Conservation (phyloP, 805 yeast species). For the Jamesozyma spencerorum region DNA sequence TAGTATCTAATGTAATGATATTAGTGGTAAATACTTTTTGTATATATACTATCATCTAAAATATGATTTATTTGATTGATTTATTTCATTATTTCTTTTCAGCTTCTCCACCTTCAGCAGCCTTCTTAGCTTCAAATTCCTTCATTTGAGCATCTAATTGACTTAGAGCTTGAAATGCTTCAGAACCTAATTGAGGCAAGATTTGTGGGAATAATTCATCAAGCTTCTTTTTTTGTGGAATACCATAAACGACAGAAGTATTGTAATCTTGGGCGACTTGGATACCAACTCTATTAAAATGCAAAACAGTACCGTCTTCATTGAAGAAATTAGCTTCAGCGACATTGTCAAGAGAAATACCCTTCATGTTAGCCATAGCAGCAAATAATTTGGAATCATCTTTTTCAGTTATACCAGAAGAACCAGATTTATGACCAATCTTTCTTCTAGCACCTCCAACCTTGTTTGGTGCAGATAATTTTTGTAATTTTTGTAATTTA, state of each 20-base stretch:
- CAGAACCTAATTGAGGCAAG: conserved; percentile 93
- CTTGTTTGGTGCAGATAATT: conserved; percentile 63
- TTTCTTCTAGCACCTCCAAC: conserved; percentile 86
- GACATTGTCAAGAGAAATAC: conserved; percentile 77
- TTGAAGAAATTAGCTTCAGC: conserved; percentile 97
- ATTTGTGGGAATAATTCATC: conserved; percentile 90
- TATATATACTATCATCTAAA: background rate
- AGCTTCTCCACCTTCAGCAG: conserved; percentile 1
- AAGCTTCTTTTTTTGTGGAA: conserved; percentile 84
- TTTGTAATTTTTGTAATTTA: conserved; percentile 86
- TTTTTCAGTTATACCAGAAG: conserved; percentile 48
- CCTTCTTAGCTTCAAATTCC: conserved; percentile 24
- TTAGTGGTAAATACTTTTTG: background rate
- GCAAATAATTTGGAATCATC: conserved; percentile 89
- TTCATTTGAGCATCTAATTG: conserved; percentile 78
- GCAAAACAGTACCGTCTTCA: conserved; percentile 92
- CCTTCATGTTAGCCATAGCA: conserved; percentile 80
- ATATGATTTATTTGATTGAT: background rate
- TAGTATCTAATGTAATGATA: conserved; percentile 9
- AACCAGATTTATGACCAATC: conserved; percentile 55
- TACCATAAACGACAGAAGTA: conserved; percentile 91
- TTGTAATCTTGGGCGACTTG: conserved; percentile 87
- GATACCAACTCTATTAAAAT: conserved; percentile 92
- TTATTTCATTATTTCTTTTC: too few relatives aligned
- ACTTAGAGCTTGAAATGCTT: conserved; percentile 81